phyloP scores from a whole-genome alignment of 2,329 filamentous ascomycete species.

The Claviceps sp. region DNA sequence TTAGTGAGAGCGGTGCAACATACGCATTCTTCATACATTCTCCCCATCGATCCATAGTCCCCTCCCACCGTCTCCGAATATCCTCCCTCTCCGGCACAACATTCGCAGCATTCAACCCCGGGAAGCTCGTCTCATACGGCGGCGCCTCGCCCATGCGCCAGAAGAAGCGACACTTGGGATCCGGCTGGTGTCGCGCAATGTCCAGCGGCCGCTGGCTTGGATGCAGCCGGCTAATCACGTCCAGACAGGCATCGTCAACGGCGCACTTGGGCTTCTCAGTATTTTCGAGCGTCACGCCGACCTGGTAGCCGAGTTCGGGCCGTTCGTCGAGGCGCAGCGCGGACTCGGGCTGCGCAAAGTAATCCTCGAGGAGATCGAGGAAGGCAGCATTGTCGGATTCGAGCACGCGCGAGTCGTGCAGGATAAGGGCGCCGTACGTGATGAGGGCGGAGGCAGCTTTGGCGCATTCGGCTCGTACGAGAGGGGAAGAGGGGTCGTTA shows the following conservation, averaged over 20 bases:
- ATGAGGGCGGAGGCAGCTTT: conserved; percentile 43
- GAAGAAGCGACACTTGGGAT: conserved; percentile 51
- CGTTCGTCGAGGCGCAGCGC: conserved; percentile 37
- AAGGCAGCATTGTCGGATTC: conserved; percentile 42
- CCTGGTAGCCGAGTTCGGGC: conserved; percentile 45
- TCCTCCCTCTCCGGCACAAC: conserved; percentile 36
- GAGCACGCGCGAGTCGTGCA: conserved; percentile 46
- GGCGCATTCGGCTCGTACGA: conserved; percentile 35
- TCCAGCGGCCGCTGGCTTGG: conserved; percentile 44
- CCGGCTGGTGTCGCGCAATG: conserved; percentile 40
- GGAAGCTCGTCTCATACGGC: conserved; percentile 41
- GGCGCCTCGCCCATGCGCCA: conserved; percentile 44
- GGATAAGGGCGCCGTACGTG: conserved; percentile 44
- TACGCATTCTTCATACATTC: conserved; percentile 46
- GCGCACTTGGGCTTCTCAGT: conserved; percentile 52
- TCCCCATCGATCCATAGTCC: conserved; percentile 44
- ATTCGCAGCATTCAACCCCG: conserved; percentile 40
- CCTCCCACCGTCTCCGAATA: conserved; percentile 37
- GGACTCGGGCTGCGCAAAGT: conserved; percentile 43
- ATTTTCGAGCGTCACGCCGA: conserved; percentile 49
- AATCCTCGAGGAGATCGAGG: conserved; percentile 50
- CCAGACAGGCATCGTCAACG: conserved; percentile 46
- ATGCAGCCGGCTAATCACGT: conserved; percentile 40
- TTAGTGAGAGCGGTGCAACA: conserved; percentile 9
- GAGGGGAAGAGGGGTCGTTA: conserved; percentile 26